phyloP scores from a whole-genome alignment of 805 yeast species.

The Candida silvicultrix region DNA sequence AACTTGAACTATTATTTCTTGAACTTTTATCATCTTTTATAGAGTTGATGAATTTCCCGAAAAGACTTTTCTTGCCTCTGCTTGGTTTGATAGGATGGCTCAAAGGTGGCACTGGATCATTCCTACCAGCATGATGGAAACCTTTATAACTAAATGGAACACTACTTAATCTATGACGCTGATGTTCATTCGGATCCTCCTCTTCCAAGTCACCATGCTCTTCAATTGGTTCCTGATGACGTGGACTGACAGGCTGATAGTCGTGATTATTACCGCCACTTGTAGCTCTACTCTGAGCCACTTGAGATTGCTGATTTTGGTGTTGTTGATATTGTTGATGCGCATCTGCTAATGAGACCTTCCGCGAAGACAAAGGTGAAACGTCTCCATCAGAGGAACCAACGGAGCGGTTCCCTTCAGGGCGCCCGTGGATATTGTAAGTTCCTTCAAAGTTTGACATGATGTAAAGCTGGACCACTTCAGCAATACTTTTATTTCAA shows the following conservation, averaged over 20 bases:
- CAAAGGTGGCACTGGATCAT: slow-evolving; percentile 37
- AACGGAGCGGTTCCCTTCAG: not conserved
- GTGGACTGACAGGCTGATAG: not conserved
- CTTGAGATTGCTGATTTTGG: not conserved
- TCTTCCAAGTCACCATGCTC: not conserved
- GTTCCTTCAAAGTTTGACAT: not conserved
- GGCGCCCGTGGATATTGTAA: slow-evolving; percentile 6
- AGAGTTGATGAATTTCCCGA: slow-evolving; percentile 23
- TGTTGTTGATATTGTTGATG: slow-evolving; percentile 1
- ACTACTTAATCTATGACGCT: slow-evolving; percentile 3
- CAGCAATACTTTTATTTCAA: too few relatives aligned
- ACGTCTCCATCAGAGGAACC: slow-evolving; percentile 11
- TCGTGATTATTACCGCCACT: too few relatives aligned
- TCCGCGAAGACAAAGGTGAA: slow-evolving; percentile 15
- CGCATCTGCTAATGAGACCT: slow-evolving; percentile 19
- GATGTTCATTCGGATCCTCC: not conserved
- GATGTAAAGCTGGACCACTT: too few relatives aligned
- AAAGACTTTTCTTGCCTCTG: slow-evolving; percentile 17
- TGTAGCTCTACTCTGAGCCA: too few relatives aligned
- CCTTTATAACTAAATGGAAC: slow-evolving; percentile 24
- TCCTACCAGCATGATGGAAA: slow-evolving; percentile 21
- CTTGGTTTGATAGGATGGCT: slow-evolving; percentile 42
- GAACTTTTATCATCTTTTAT: slow-evolving; percentile 17
- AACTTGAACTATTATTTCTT: not conserved
- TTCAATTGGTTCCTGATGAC: not conserved